phyloP scores from a whole-genome alignment of 345 rosid species.

The Salix viminalis region DNA sequence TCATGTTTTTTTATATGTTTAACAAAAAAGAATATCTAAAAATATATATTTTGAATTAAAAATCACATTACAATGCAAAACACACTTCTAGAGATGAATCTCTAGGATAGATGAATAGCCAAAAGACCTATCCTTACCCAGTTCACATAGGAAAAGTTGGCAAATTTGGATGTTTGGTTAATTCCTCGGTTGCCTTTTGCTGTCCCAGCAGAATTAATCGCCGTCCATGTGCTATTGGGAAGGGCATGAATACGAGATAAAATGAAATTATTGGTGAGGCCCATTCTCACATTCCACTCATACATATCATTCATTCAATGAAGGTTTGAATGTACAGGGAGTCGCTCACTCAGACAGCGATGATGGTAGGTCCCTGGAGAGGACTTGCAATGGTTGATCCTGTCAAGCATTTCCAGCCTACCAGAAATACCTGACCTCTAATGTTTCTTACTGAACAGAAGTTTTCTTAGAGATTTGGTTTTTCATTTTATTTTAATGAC shows the following conservation, averaged over 20 bases:
- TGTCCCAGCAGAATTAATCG: slow-evolving; percentile 7
- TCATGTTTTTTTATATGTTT: no score
- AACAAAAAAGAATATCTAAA: no score
- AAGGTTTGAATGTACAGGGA: slow-evolving; percentile 9
- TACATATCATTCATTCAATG: slow-evolving; percentile 8
- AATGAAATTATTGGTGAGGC: slow-evolving; percentile 26
- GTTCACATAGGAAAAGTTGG: not conserved
- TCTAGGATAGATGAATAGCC: no score
- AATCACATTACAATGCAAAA: no score
- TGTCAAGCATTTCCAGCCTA: no score
- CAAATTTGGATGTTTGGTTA: not conserved
- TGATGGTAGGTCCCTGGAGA: slow-evolving; percentile 18
- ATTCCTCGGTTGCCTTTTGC: not conserved
- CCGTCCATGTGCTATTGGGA: slow-evolving; percentile 20
- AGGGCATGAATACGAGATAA: not conserved
- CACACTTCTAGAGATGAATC: no score
- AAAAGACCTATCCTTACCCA: not conserved
- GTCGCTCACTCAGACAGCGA: slow-evolving; percentile 11
- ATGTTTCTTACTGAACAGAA: not conserved
- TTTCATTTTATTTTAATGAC: no score
- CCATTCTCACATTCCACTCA: not conserved
- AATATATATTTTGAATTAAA: no score
- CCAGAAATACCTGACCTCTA: not conserved
- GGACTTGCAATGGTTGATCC: not conserved
- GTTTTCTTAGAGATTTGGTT: not conserved